Percentiles rank a stretch among this genome's conserved stretches.
phyloP scores from a whole-genome alignment of 495 filamentous ascomycete species.

The Achaetomiella virescens region DNA sequence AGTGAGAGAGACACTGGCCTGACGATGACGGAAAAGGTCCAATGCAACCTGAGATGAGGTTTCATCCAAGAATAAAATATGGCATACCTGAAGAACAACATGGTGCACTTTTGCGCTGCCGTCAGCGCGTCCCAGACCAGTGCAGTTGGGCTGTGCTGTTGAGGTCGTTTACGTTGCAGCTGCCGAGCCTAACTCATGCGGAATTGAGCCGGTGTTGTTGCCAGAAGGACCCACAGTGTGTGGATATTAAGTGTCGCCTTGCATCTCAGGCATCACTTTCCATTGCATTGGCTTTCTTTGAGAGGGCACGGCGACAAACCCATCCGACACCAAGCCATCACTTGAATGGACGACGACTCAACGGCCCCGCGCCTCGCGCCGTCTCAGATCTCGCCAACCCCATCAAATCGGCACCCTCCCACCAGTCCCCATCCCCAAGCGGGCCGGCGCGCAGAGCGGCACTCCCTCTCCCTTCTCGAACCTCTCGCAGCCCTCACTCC shows the following conservation, averaged over 20 bases:
- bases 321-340: no score
- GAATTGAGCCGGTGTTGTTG: neutral
- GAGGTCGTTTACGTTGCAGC: neutral
- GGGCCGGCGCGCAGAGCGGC: conserved; percentile 6
- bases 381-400: neutral
- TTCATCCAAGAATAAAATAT: neutral
- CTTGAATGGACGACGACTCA: no score
- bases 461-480: neutral
- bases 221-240: neutral
- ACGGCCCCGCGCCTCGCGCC: neutral
- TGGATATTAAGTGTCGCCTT: neutral
- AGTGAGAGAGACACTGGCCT: neutral
- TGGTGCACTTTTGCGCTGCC: conserved; percentile 22
- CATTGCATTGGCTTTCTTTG: neutral
- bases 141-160: neutral
- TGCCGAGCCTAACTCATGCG: conserved; percentile 11
- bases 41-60: neutral
- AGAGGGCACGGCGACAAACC: neutral
- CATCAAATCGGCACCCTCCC: conserved; percentile 11
- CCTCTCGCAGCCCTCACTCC: neutral
- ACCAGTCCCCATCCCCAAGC: neutral
- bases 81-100: conserved; percentile 57
- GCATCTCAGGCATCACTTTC: neutral
- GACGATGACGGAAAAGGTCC: neutral
- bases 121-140: neutral